Conservation (phyloP, 2,329 filamentous ascomycete species). For the Ascochyta clinopodiicola region DNA sequence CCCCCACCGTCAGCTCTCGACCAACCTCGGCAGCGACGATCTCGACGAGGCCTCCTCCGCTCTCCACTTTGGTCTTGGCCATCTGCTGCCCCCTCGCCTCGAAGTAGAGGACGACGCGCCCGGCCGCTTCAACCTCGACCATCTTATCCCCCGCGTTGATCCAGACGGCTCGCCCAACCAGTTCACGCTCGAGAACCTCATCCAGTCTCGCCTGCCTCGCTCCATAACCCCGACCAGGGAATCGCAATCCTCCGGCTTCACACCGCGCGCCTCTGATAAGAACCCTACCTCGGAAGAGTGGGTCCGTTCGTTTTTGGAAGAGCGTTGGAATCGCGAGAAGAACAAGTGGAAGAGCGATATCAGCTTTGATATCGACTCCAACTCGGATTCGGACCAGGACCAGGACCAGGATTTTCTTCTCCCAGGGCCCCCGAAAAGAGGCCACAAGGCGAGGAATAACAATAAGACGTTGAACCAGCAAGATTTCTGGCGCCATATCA, state of each 20-base stretch:
- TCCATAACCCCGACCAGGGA: conserved; percentile 37
- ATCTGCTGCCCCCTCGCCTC: conserved; percentile 47
- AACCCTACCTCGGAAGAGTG: conserved; percentile 75
- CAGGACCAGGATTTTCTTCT: conserved; percentile 18
- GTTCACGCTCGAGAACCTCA: conserved; percentile 49
- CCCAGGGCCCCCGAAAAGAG: conserved; percentile 35
- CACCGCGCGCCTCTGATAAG: conserved; percentile 34
- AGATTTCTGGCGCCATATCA: conserved; percentile 56
- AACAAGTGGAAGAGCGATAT: conserved; percentile 83
- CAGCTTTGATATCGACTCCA: conserved; percentile 71
- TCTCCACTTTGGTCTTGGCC: conserved; percentile 48
- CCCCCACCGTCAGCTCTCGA: conserved; percentile 35
- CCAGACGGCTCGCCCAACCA: conserved; percentile 43
- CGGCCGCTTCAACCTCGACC: conserved; percentile 47
- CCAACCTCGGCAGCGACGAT: conserved; percentile 47
- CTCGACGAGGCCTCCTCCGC: conserved; percentile 46
- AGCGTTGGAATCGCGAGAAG: conserved; percentile 71
- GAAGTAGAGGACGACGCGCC: conserved; percentile 42
- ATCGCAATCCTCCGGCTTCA: conserved; percentile 27
- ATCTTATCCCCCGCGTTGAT: conserved; percentile 46
- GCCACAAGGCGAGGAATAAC: conserved; percentile 52
- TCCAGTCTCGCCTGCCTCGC: conserved; percentile 45
- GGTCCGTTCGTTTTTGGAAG: conserved; percentile 84
- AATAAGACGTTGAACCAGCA: conserved; percentile 59
- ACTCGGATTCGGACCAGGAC: conserved; percentile 46